A percentile compares a stretch with the other conserved stretches of the same genome.
phyloP scores from a whole-genome alignment of 306 rosid species.

The Rosa rugosa region DNA sequence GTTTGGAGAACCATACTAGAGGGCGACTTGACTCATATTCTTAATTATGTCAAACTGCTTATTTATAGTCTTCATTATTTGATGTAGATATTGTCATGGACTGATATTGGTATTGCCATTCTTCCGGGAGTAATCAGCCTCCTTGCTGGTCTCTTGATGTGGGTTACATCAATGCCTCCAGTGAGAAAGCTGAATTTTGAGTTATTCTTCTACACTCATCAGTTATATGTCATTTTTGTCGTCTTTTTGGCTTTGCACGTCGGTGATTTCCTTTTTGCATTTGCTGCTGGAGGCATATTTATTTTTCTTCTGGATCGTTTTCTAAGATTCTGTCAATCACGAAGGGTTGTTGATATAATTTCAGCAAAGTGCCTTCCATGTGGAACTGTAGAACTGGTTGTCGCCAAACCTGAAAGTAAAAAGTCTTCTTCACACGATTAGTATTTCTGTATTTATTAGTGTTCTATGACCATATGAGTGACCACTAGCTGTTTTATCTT shows the following conservation, averaged over 20 bases:
- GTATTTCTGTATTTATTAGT: neutral
- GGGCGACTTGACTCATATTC: neutral
- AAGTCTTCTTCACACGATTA: neutral
- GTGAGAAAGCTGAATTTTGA: constrained; percentile 75
- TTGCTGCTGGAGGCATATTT: constrained; percentile 78
- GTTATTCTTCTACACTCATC: constrained; percentile 94
- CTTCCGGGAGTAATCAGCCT: constrained; percentile 81
- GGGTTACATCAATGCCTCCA: constrained; percentile 85
- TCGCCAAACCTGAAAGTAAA: constrained; percentile 84
- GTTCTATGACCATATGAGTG: constrained; percentile 14
- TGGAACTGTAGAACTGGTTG: constrained; percentile 77
- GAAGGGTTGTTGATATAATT: constrained; percentile 64
- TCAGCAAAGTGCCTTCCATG: constrained; percentile 81
- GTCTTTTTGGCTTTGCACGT: constrained; percentile 80
- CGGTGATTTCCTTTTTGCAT: constrained; percentile 73
- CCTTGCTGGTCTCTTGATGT: constrained; percentile 79
- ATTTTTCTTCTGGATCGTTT: constrained; percentile 84
- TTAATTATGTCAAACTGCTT: neutral
- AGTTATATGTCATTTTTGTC: constrained; percentile 68
- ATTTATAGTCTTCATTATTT: constrained; percentile 9
- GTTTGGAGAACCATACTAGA: neutral
- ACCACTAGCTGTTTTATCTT: constrained; percentile 23
- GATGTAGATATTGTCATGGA: constrained; percentile 71
- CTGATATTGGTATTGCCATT: constrained; percentile 66
- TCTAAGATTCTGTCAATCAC: constrained; percentile 81